Percentiles rank a stretch among this genome's conserved stretches.
These are phyloP conservation scores for Hypoxylon fragiforme DNA, from an alignment of 495 filamentous ascomycete species.

Conservation along the genomic window DNA sequence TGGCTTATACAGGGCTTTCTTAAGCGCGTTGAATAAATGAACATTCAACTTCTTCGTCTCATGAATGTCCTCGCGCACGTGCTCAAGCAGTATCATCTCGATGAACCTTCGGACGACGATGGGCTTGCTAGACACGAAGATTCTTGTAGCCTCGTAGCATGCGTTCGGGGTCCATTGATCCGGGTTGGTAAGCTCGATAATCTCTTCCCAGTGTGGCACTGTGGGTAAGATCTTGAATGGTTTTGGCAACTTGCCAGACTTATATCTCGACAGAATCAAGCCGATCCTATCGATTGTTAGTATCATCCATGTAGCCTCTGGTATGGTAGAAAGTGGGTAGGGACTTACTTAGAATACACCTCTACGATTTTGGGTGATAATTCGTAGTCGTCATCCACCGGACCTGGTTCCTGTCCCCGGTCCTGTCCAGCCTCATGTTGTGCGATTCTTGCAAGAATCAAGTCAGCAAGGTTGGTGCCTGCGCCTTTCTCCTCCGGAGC, in stretches of 20 bases:
- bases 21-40: conserved; percentile 89
- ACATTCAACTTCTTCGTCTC: conserved; percentile 85
- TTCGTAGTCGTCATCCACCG: conserved; percentile 74
- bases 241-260: conserved; percentile 92
- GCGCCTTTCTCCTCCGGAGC: conserved; percentile 52
- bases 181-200: conserved; percentile 78
- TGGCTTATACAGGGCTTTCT: conserved; percentile 93
- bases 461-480: conserved; percentile 81
- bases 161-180: conserved; percentile 88
- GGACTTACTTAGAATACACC: conserved; percentile 81
- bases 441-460: conserved; percentile 93
- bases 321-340: conserved; percentile 13
- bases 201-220: conserved; percentile 85
- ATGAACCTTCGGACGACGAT: conserved; percentile 77
- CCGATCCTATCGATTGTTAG: conserved; percentile 64
- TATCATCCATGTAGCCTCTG: neutral
- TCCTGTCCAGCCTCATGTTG: conserved; percentile 77
- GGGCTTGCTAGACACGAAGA: conserved; percentile 84
- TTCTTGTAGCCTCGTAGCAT: conserved; percentile 79
- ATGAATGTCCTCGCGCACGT: conserved; percentile 78
- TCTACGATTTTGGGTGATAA: conserved; percentile 90
- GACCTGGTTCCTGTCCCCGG: conserved; percentile 34
- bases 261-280: conserved; percentile 86
- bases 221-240: conserved; percentile 96
- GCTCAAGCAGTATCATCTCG: conserved; percentile 77